Evolutionary conservation across 1,284 basidiomycete genomes (phyloP).

Genomic region (Ustilago trichophora): DNA sequence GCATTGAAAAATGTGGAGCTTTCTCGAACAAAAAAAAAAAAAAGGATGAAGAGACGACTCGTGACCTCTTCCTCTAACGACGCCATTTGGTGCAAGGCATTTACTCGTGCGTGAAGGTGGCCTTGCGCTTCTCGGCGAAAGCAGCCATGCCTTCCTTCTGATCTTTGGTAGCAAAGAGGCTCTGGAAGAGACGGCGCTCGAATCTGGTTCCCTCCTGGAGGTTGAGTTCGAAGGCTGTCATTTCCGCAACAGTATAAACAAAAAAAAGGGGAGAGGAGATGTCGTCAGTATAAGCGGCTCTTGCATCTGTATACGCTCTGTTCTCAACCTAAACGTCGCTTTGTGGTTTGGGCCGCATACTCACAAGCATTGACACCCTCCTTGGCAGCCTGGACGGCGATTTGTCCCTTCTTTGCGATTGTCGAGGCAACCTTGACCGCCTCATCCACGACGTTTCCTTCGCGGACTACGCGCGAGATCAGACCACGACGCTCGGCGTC

Average conservation of each 20-base stretch:
- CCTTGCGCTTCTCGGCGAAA: constrained; percentile 94
- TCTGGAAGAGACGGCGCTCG: constrained; percentile 90
- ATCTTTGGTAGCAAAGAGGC: constrained; percentile 91
- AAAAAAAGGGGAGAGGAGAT: neutral
- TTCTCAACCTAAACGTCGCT: too few relatives aligned
- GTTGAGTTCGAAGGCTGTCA: constrained; percentile 76
- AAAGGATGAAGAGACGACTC: neutral
- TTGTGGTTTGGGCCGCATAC: too few relatives aligned
- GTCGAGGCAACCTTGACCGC: constrained; percentile 82
- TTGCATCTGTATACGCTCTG: too few relatives aligned
- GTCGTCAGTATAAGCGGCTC: neutral
- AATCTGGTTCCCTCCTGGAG: constrained; percentile 85
- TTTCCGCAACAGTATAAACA: neutral
- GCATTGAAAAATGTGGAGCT: constrained; percentile 16
- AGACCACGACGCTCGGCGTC: constrained; percentile 89
- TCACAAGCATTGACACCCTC: constrained; percentile 90
- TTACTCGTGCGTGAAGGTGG: constrained; percentile 59
- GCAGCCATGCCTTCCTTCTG: constrained; percentile 98
- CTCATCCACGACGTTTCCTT: constrained; percentile 81
- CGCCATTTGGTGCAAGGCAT: constrained; percentile 1
- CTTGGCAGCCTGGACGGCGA: constrained; percentile 90
- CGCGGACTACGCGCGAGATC: constrained; percentile 78
- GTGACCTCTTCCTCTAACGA: constrained; percentile 8
- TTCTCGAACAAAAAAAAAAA: constrained; percentile 13
- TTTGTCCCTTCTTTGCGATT: constrained; percentile 84